Conservation (phyloP, 2,329 filamentous ascomycete genomes). For the Zymoseptoria pseudotritici region DNA sequence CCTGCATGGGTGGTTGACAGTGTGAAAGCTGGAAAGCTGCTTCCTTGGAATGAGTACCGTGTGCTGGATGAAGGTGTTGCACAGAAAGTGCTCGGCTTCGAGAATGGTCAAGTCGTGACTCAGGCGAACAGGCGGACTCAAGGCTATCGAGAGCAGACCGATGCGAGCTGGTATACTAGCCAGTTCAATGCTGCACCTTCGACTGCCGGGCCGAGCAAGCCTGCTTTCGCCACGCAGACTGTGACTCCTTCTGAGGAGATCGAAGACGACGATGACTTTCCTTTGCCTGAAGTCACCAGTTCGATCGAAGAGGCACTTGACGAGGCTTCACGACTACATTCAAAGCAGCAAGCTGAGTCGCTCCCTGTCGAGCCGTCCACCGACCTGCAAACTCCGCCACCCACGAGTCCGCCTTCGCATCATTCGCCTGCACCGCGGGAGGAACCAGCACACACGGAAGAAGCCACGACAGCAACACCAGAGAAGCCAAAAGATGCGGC, state of each 20-base stretch:
- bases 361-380: neutral
- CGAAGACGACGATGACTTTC: slow-evolving; percentile 24
- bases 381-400: slow-evolving; percentile 14
- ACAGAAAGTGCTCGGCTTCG: slow-evolving; percentile 67
- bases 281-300: slow-evolving; percentile 26
- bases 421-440: neutral
- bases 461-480: neutral
- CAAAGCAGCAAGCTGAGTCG: neutral
- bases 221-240: slow-evolving; percentile 21
- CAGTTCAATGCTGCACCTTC: slow-evolving; percentile 45
- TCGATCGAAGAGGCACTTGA: slow-evolving; percentile 28
- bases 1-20: slow-evolving; percentile 93
- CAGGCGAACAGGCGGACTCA: slow-evolving; percentile 53
- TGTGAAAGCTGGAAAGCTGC: slow-evolving; percentile 66
- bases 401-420: slow-evolving; percentile 5
- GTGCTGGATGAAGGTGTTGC: slow-evolving; percentile 76
- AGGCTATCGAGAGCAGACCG: slow-evolving; percentile 74
- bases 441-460: neutral
- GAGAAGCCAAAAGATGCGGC: neutral
- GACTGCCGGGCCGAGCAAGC: neutral
- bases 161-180: slow-evolving; percentile 72
- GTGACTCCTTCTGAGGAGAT: slow-evolving; percentile 28
- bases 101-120: slow-evolving; percentile 57
- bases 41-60: slow-evolving; percentile 81
- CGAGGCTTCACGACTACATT: slow-evolving; percentile 8